phyloP scores from a whole-genome alignment of 2,329 filamentous ascomycete genomes.

The Dactylonectria macrodidyma region DNA sequence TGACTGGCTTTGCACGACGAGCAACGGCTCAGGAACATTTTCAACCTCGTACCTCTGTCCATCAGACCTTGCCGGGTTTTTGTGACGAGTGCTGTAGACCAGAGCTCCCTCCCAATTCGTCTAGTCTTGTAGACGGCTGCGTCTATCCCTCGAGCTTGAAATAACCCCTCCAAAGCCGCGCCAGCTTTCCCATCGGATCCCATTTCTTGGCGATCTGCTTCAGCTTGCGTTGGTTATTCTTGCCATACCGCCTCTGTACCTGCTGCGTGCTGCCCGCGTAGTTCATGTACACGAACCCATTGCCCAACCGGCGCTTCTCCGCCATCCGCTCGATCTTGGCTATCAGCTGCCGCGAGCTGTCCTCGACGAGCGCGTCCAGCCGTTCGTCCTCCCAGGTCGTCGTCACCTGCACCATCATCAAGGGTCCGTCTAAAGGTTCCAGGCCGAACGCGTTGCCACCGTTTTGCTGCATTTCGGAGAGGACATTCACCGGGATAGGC shows the following conservation, averaged over 20 bases:
- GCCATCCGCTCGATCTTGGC: conserved; percentile 13
- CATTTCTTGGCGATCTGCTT: conserved; percentile 24
- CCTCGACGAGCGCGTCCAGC: conserved; percentile 14
- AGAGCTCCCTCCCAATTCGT: background rate
- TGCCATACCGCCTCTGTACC: conserved; percentile 23
- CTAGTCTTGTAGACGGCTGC: conserved; percentile 59
- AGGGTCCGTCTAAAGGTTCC: conserved; percentile 1
- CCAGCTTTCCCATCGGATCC: conserved; percentile 23
- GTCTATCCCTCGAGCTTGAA: conserved; percentile 23
- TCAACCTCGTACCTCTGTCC: too few species aligned
- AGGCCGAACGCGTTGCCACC: conserved; percentile 26
- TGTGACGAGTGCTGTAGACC: background rate
- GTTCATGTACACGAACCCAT: conserved; percentile 33
- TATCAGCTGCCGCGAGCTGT: conserved; percentile 12
- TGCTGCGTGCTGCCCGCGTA: conserved; percentile 31
- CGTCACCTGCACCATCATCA: conserved; percentile 26
- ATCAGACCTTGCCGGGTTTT: too few species aligned
- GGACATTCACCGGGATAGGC: conserved; percentile 48
- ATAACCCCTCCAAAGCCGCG: conserved; percentile 21
- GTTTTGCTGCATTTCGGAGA: conserved; percentile 28
- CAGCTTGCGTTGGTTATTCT: conserved; percentile 20
- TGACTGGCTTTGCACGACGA: too few species aligned
- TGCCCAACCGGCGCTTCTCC: conserved; percentile 14
- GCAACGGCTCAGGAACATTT: too few species aligned
- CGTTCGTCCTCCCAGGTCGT: conserved; percentile 20